Base-by-base conservation (phyloP, 108 stramenopile genomes). In the Cyclotella baltica region DNA sequence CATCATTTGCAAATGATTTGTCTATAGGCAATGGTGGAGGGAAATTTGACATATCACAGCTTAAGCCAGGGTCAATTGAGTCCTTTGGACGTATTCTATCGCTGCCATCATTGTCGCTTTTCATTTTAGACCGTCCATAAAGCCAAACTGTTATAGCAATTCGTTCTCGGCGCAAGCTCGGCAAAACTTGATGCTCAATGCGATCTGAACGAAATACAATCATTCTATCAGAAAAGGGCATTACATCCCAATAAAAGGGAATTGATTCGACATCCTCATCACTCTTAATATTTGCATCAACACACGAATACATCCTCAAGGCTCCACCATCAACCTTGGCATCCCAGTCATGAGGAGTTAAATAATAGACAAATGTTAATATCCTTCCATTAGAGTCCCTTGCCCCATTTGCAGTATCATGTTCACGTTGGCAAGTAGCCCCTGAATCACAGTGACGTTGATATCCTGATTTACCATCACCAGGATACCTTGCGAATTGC, bases 71-170 rank as follows among this genome's bases (percentile, higher is more conserved):
- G 43, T 16, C 33, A 40, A 18, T 11, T 2, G 18, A 35, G 30
- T 38, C 40, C 37, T 16, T n/a, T 52, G 10, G 47, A 3, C 1
- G n/a, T 29, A 29, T 18, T 23, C 1, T 18, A 20, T 9, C 30
- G 53, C 52, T 13, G n/a, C n/a, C n/a, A n/a, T n/a, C n/a, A 16
- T 13, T 33, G 20, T 59, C 20, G 40, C 48, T 15, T 37, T 38
- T 18, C 27, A 47, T 27, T 37, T 33, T 1, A 43, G 37, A 15
- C 9, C 38, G 71, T 35, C 89, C 90, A 75, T 89, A 93, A 8
- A 90, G 77, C 92, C 92, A 93, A 25, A 90, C 69, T 19, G 92
- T 93, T 38, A 93, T 76, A 3, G 92, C 92, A 25, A 77, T 72
- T 25, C 92, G 83, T 19, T 78, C 63, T 50, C 89, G 50, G 36